These are phyloP conservation scores for Diaporthe ampelina DNA, from an alignment of 2,329 filamentous ascomycete genomes.

Conservation along the genomic window DNA sequence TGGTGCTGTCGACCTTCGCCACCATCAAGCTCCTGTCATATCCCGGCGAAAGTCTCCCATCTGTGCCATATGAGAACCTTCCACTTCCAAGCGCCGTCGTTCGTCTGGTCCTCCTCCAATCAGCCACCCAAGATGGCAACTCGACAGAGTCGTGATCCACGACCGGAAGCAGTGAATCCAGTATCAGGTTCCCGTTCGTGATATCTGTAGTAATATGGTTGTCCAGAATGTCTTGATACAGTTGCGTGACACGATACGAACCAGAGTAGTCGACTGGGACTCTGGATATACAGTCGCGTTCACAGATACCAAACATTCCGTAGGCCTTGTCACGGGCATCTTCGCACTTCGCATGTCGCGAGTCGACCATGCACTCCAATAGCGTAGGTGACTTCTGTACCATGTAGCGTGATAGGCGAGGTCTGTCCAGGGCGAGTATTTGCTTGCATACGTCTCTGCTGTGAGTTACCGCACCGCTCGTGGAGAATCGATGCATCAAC, in stretches of 20 bases:
- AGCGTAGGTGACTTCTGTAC: background rate
- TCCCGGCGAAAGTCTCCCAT: background rate
- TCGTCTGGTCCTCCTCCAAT: background rate
- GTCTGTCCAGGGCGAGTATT: background rate
- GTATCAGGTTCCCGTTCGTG: fast-evolving
- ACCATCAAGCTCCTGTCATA: background rate
- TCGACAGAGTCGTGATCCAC: background rate
- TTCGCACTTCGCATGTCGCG: background rate
- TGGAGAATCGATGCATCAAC: too few relatives aligned
- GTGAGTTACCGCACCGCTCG: too few relatives aligned
- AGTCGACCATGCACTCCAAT: background rate
- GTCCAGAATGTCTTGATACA: background rate
- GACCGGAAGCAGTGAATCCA: background rate
- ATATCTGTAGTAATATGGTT: background rate
- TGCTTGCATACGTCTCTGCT: background rate
- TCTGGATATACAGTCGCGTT: background rate
- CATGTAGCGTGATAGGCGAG: too few relatives aligned
- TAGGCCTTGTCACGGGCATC: background rate
- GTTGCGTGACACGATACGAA: background rate
- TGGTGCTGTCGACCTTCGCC: background rate
- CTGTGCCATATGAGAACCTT: background rate
- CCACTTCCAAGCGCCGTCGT: background rate
- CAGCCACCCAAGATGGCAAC: background rate
- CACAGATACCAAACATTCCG: background rate
- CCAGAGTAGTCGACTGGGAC: background rate